A percentile compares a stretch with the other conserved stretches of the same genome.
phyloP scores from a whole-genome alignment of 352 stramenopile genomes.

The Globisporangium polare region DNA sequence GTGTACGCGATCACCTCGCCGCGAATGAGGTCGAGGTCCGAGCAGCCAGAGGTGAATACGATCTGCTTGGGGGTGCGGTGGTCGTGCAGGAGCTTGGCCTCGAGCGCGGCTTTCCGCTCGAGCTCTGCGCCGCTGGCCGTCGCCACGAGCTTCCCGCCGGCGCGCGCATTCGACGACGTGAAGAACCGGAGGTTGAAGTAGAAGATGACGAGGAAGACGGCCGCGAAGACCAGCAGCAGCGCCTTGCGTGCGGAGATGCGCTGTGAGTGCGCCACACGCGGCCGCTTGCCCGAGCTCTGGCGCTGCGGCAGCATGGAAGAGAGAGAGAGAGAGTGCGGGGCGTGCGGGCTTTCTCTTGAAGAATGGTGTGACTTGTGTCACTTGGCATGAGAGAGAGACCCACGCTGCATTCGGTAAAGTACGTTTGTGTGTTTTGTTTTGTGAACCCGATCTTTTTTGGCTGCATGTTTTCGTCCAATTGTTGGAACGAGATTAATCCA shows the following conservation, averaged over 20 bases:
- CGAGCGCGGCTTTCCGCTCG: conserved; percentile 13
- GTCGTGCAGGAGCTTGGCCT: conserved; percentile 29
- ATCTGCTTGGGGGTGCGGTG: conserved; percentile 59
- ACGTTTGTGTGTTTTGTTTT: neutral
- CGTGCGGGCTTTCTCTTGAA: neutral
- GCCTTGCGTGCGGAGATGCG: conserved; percentile 21
- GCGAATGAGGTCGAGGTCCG: conserved; percentile 57
- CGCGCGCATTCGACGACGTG: conserved; percentile 24
- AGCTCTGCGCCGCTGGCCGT: neutral
- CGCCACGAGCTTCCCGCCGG: conserved; percentile 23
- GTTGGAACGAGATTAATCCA: neutral
- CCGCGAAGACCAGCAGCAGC: conserved; percentile 25
- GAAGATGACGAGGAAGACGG: conserved; percentile 49
- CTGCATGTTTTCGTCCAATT: neutral
- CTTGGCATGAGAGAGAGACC: neutral
- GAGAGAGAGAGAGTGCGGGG: neutral
- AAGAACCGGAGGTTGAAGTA: conserved; percentile 75
- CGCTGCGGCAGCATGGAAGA: conserved; percentile 50
- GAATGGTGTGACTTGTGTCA: neutral
- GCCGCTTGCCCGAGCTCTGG: conserved; percentile 36
- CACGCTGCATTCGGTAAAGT: neutral
- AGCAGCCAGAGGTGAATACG: conserved; percentile 75
- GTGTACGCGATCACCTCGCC: conserved; percentile 69
- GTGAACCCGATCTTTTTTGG: neutral
- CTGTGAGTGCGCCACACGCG: conserved; percentile 24